Base-by-base conservation (phyloP, 2,329 filamentous ascomycete species). In the Aureobasidium sp. region DNA sequence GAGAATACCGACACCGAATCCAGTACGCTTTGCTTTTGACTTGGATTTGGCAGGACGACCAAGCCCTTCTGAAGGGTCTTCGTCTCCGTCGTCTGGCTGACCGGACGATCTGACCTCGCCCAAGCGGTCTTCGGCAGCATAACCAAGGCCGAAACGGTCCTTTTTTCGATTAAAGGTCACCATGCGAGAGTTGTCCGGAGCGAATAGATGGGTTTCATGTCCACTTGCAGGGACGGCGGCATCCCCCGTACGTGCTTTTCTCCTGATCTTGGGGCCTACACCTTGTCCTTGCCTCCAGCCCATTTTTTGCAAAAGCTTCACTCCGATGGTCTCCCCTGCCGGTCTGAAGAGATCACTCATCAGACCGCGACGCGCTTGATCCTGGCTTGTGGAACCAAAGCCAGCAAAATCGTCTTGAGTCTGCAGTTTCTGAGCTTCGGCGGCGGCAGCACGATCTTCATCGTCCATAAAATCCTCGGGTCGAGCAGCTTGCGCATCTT, bases 391-490 rank as follows among this genome's bases (percentile, higher is more conserved):
- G 25, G 79, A 78, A 2, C 90, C 90, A 25, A 96, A 74, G 0
- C 86, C 88, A 0, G 86, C 79, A 67, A 93, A 96, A 0, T 78
- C 79, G 50, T 83, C 77, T 0, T 81, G 77, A 0, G 87, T 94
- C 62, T 91, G 80, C 29, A 96, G 71, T 56, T 79, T 79, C 62
- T 84, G 81, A 2, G 85, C 78, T 68, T 95, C 90, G 55, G 86
- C 88, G 0, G 85, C 86, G 66, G 95, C 90, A 6, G 86, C 87
- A 29, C 95, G 74, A 68, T 98, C 93, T 67, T 98, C 93, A 37
- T 95, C 91, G 63, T 98, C 93, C 93, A 98, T 98, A 62, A 90
- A 97, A 65, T 97, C 90, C 68, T 97, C 90, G 0, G 83, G 80
- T 42, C 84, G 81, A 1, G 83, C 81, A 41, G 83, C 81, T 64